These are phyloP conservation scores for Cercospora zeina DNA, from an alignment of 2,329 filamentous ascomycete species.

Conservation along the genomic window DNA sequence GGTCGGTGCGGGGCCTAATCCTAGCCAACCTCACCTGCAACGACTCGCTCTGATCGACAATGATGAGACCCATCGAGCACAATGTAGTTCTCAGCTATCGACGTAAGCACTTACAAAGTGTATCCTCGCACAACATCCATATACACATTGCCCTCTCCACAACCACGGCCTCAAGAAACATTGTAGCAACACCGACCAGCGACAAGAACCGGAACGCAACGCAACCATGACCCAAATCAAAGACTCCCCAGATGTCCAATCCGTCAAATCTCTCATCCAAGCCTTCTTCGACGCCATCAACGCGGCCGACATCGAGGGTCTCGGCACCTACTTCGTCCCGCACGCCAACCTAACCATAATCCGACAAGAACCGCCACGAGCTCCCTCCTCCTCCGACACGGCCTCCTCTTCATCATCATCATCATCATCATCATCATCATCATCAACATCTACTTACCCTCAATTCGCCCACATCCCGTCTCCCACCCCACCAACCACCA, in stretches of 20 bases:
- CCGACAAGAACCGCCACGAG: conserved; percentile 25
- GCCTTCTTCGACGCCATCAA: conserved; percentile 32
- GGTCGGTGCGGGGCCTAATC: background rate
- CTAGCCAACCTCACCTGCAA: background rate
- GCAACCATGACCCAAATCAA: conserved; percentile 23
- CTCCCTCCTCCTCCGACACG: conserved; percentile 10
- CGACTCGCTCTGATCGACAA: background rate
- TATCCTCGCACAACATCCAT: background rate
- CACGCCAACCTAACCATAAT: conserved; percentile 58
- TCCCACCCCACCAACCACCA: background rate
- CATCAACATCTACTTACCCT: conserved; percentile 13
- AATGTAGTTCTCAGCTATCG: background rate
- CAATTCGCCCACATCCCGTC: conserved; percentile 14
- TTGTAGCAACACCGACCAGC: background rate
- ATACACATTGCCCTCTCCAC: background rate
- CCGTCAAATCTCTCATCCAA: conserved; percentile 27
- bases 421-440: conserved; percentile 66
- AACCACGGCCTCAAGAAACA: background rate
- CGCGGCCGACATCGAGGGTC: conserved; percentile 50
- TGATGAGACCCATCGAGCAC: background rate
- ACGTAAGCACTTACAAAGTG: background rate
- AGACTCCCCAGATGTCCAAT: conserved; percentile 11
- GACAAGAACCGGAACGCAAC: background rate
- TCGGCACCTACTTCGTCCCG: conserved; percentile 75
- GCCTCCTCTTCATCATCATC: conserved; percentile 55